These are phyloP conservation scores for Fusarium kyushuense DNA, from an alignment of 2,329 filamentous ascomycete genomes.

Conservation along the genomic window DNA sequence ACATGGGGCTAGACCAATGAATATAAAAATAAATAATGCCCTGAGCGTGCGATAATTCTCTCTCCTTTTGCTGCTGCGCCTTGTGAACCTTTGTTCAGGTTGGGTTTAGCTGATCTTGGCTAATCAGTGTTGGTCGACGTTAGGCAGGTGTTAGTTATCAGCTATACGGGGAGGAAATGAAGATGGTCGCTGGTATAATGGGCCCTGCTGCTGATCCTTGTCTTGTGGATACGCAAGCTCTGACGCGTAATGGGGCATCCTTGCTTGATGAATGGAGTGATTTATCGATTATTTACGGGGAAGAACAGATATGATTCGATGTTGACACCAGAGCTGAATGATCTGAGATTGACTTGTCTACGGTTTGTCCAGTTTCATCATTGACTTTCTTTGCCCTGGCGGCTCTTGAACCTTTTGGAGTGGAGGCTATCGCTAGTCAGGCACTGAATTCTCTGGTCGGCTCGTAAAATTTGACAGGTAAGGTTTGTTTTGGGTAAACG, in stretches of 20 bases:
- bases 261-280: neutral
- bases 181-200: slow-evolving; percentile 28
- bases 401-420: slow-evolving; percentile 7
- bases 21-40: slow-evolving; percentile 24
- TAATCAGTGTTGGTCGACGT: slow-evolving; percentile 4
- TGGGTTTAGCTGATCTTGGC: slow-evolving; percentile 12
- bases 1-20: slow-evolving; percentile 1
- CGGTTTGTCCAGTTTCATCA: slow-evolving; percentile 7
- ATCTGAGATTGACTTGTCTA: neutral
- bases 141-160: slow-evolving; percentile 12
- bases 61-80: slow-evolving; percentile 13
- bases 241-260: slow-evolving; percentile 29
- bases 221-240: slow-evolving; percentile 6
- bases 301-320: neutral
- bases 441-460: slow-evolving; percentile 13
- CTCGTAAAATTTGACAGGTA: slow-evolving; percentile 19
- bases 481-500: slow-evolving; percentile 2
- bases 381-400: slow-evolving; percentile 7
- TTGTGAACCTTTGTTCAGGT: neutral
- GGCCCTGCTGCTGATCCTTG: slow-evolving; percentile 25
- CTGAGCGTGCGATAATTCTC: neutral
- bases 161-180: slow-evolving; percentile 27
- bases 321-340: neutral
- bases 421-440: slow-evolving; percentile 8
- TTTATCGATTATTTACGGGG: slow-evolving; percentile 11